These are phyloP conservation scores for Capronia coronata DNA, from an alignment of 2,329 filamentous ascomycete species.

Conservation along the genomic window DNA sequence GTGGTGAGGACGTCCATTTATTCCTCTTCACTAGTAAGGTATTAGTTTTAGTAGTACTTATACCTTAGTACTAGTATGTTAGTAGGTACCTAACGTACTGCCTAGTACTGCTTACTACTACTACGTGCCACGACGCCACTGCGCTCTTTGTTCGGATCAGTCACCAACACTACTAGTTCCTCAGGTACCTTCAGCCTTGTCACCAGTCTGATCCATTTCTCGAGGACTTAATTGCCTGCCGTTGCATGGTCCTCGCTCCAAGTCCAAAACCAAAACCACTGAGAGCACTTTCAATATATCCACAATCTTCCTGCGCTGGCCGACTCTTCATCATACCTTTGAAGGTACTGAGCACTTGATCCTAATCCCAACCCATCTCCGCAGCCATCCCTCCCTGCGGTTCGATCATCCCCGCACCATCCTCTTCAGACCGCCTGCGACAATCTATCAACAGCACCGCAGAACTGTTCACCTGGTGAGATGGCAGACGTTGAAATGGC, in stretches of 20 bases:
- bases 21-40: too few relatives aligned
- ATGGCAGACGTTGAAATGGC: slow-evolving; percentile 99
- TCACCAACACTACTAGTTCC: not conserved
- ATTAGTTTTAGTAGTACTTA: too few relatives aligned
- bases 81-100: not conserved
- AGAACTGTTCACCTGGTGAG: not conserved
- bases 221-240: not conserved
- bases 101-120: too few relatives aligned
- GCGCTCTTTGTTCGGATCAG: not conserved
- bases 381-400: not conserved
- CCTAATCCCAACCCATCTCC: not conserved
- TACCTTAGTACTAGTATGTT: too few relatives aligned
- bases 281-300: not conserved
- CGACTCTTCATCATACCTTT: not conserved
- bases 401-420: slow-evolving; percentile 4
- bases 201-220: not conserved
- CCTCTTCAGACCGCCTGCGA: not conserved
- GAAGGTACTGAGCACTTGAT: not conserved
- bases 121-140: not conserved
- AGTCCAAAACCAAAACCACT: not conserved
- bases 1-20: not conserved
- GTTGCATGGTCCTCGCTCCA: too few relatives aligned
- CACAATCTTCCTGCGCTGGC: too few relatives aligned
- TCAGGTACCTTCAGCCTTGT: slow-evolving; percentile 11
- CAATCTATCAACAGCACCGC: not conserved